Evolutionary conservation across 805 yeast species (phyloP), one percentile per base, ranked within the genome.

Genomic region (Candida tallmaniae): DNA sequence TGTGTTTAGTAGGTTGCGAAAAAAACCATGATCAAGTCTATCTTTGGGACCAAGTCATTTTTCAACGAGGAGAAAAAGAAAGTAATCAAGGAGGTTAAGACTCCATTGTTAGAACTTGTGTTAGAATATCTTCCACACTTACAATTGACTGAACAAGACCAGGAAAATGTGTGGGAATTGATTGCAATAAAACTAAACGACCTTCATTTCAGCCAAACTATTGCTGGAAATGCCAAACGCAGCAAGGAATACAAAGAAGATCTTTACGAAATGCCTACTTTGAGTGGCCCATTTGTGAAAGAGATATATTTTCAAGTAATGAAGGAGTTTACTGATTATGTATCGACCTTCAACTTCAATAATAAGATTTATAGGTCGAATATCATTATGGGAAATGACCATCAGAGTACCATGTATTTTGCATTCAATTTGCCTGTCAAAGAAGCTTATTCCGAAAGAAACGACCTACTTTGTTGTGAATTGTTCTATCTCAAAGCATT

Each of bases 91-190:
- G 29, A 46, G 12, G 47, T 59, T n/a, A 50, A 48, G 34, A 50
- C 44, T 15, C 62, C 61, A 2, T 39, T 60, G 31, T 39, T 60
- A 6, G 58, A 56, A 29, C 38, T 46, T 17, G 62, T 59, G 1
- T 38, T 60, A 10, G 48, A 44, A 28, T 40, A 51, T 19, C 44
- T 60, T 17, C 66, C 66, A 6, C 65, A 60, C 42, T 41, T 59
- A 11, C 66, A 60, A 41, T 18, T 46, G 9, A 55, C 50, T 1
- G 38, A 32, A 12, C 27, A 36, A 20, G 49, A 48, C 24, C 48
- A 46, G 32, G 58, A 56, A 21, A 57, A 57, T 36, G 34, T 46
- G 1, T 60, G 66, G 66, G 66, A 59, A 42, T 39, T 55, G 3
- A 44, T 60, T 12, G 65, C 66, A n/a, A 59, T 59, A 17, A 54